These are phyloP conservation scores for Oryza australiensis DNA, from an alignment of 176 grass and related monocot species.

Conservation along the genomic window DNA sequence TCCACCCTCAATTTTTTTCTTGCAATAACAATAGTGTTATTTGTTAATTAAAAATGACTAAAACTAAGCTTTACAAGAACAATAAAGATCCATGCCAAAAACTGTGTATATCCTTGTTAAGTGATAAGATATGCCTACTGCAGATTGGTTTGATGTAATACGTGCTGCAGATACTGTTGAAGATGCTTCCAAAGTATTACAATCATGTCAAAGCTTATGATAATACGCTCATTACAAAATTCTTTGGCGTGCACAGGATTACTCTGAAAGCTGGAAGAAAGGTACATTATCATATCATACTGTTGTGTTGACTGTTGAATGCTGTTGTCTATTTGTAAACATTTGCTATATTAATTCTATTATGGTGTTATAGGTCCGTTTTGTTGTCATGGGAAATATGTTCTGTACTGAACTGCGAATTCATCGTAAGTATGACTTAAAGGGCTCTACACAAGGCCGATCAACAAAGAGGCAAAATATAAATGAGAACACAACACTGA, in stretches of 20 bases:
- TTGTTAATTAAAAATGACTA: conserved; percentile 20
- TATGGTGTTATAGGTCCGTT: conserved; percentile 66
- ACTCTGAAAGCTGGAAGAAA: conserved; percentile 75
- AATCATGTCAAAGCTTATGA: conserved; percentile 98
- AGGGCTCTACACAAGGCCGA: conserved; percentile 89
- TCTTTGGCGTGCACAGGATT: conserved; percentile 94
- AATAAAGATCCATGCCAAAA: neutral
- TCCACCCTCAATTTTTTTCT: neutral
- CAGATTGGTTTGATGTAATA: conserved; percentile 68
- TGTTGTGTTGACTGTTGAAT: conserved; percentile 19
- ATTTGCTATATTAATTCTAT: conserved; percentile 24
- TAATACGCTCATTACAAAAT: conserved; percentile 97
- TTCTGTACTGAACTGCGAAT: conserved; percentile 92
- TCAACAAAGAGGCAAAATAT: conserved; percentile 86
- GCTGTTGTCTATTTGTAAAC: conserved; percentile 19
- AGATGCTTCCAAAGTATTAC: conserved; percentile 98
- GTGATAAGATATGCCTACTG: conserved; percentile 57
- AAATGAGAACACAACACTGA: conserved; percentile 83
- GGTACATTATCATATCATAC: conserved; percentile 50
- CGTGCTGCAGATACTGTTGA: conserved; percentile 90
- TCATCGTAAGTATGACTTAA: conserved; percentile 93
- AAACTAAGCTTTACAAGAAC: conserved; percentile 25
- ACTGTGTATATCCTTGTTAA: conserved; percentile 23
- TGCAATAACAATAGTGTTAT: neutral
- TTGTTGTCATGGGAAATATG: conserved; percentile 99